These are phyloP conservation scores for Leccinum huronense DNA, from an alignment of 1,284 basidiomycete species.

Conservation along the genomic window DNA sequence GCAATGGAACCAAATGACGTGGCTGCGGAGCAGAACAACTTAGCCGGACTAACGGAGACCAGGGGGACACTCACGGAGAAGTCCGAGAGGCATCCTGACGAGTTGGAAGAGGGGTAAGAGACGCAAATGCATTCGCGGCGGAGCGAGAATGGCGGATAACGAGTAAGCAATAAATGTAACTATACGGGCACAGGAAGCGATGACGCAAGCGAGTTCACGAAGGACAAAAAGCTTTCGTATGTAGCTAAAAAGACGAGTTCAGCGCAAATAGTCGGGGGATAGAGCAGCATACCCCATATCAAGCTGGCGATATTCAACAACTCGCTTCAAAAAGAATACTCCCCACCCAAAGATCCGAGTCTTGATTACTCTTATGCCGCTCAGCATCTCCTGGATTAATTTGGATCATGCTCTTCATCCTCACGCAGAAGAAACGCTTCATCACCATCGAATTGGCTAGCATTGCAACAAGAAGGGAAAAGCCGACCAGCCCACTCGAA, in stretches of 20 bases:
- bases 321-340: constrained; percentile 67
- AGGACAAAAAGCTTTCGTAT: constrained; percentile 75
- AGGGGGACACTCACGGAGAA: constrained; percentile 52
- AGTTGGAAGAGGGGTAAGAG: constrained; percentile 79
- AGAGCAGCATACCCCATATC: constrained; percentile 60
- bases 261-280: constrained; percentile 32
- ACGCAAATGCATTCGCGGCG: constrained; percentile 76
- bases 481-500: constrained; percentile 60
- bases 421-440: constrained; percentile 70
- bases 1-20: constrained; percentile 73
- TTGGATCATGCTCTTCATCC: constrained; percentile 83
- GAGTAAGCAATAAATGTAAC: constrained; percentile 85
- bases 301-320: constrained; percentile 67
- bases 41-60: constrained; percentile 28
- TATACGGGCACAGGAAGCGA: constrained; percentile 78
- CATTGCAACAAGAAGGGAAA: constrained; percentile 72
- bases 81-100: constrained; percentile 72
- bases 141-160: constrained; percentile 66
- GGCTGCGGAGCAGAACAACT: constrained; percentile 41
- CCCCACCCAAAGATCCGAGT: constrained; percentile 74
- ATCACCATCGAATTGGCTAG: constrained; percentile 69
- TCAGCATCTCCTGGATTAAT: constrained; percentile 78
- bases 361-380: constrained; percentile 88
- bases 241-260: constrained; percentile 41
- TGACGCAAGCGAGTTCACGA: constrained; percentile 67